Evolutionary conservation across 495 filamentous ascomycete species (phyloP).

Genomic region (Parmelia sp.): DNA sequence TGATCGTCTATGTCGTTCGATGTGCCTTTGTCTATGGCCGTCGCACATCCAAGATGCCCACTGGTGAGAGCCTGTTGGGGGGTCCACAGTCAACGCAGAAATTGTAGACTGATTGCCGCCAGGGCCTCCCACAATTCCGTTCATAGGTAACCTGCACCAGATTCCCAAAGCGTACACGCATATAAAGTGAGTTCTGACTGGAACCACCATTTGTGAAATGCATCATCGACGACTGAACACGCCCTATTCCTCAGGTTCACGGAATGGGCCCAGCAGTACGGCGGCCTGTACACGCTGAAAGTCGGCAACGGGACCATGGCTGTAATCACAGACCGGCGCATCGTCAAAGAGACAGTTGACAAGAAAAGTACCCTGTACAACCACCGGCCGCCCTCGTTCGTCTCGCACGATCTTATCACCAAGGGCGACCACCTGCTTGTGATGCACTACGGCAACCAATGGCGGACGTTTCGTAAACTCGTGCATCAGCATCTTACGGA

Average conservation of each 20-base stretch:
- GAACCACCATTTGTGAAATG: not conserved
- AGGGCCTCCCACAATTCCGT: constrained; percentile 37
- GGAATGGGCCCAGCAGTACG: constrained; percentile 42
- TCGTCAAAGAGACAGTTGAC: constrained; percentile 42
- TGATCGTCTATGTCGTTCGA: too few species aligned
- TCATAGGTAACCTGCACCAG: constrained; percentile 37
- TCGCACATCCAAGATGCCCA: not conserved
- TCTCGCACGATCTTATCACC: constrained; percentile 40
- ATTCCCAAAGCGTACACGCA: constrained; percentile 1
- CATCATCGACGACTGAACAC: not conserved
- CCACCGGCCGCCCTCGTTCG: constrained; percentile 40
- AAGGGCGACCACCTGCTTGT: constrained; percentile 40
- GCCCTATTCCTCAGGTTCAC: constrained; percentile 32
- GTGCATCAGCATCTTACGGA: constrained; percentile 39
- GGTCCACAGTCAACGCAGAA: not conserved
- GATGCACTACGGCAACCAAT: constrained; percentile 38
- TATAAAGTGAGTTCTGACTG: not conserved
- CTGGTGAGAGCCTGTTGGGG: not conserved
- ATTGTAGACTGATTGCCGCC: not conserved
- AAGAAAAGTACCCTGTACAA: constrained; percentile 40
- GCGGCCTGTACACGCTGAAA: constrained; percentile 41
- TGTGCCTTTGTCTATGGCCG: not conserved
- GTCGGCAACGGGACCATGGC: constrained; percentile 32
- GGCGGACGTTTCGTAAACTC: constrained; percentile 36
- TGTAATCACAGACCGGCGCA: constrained; percentile 35